Percentiles rank a stretch among this genome's conserved stretches.
Evolutionary conservation across 2,329 filamentous ascomycete genomes (phyloP).

Genomic region (Ophiocordyceps australis): DNA sequence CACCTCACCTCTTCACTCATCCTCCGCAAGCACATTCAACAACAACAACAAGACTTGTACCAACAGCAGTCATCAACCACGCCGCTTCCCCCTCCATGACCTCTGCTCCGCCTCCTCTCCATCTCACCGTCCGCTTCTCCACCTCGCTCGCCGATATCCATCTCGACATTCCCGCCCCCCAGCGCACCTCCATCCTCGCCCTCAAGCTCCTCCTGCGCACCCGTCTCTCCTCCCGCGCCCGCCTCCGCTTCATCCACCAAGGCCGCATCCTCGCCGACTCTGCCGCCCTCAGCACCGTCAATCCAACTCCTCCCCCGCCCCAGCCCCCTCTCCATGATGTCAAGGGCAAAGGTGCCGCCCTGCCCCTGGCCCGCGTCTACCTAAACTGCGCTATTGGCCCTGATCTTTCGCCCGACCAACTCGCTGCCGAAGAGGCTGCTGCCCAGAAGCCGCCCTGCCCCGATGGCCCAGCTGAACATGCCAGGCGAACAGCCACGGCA

Average conservation of each 20-base stretch:
- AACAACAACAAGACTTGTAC: too few relatives aligned
- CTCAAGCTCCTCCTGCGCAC: constrained; percentile 70
- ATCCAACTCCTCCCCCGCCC: constrained; percentile 45
- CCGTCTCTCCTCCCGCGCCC: constrained; percentile 48
- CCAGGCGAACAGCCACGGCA: constrained; percentile 24
- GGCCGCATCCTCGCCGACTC: constrained; percentile 71
- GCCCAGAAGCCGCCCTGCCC: constrained; percentile 18
- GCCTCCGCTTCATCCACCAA: constrained; percentile 76
- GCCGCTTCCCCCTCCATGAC: constrained; percentile 1
- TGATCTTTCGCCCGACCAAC: constrained; percentile 47
- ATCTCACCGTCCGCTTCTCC: constrained; percentile 81
- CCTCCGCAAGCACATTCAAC: too few relatives aligned
- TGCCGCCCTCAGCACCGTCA: constrained; percentile 45
- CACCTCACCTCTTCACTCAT: not conserved
- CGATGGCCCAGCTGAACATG: constrained; percentile 11
- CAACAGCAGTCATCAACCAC: constrained; percentile 7
- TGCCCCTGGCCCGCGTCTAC: constrained; percentile 42
- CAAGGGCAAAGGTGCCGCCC: constrained; percentile 15
- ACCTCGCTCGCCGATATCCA: constrained; percentile 67
- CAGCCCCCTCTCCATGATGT: constrained; percentile 25
- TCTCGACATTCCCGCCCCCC: constrained; percentile 53
- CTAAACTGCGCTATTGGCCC: constrained; percentile 88
- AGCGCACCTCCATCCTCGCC: constrained; percentile 52
- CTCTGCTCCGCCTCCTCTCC: constrained; percentile 26
- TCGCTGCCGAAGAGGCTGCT: constrained; percentile 45